Evolutionary conservation across 805 yeast genomes (phyloP), one percentile per base, ranked within the genome.

Genomic region (Cyberlindnera subsufficiens): DNA sequence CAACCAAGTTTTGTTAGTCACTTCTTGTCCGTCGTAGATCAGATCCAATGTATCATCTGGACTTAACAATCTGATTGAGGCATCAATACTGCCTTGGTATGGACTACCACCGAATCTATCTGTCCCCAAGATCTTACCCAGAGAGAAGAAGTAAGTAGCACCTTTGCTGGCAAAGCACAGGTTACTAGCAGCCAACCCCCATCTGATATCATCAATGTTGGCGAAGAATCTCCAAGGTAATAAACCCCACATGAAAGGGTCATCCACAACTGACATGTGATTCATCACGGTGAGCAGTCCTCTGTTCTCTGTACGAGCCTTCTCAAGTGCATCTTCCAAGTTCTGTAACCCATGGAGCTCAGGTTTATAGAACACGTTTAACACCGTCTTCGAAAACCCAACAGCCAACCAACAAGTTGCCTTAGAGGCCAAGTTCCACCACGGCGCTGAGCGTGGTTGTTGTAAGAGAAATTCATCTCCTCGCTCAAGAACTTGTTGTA

Each of bases 121-220:
- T 2, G 96, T 86, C 1, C 91, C 77, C 46, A 91, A 66, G n/a
- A 89, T 82, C 63, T 90, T 90, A 3, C 99, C 99, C 46, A 88
- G 63, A 20, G 89, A 78, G 68, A 91, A 91, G 58, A 88, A 90
- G 17, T 57, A 70, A 8, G 79, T 63, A 3, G 74, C 59, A 3
- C 70, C 53, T 20, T 62, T 64, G 46, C 68, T 75, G 19, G 78
- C 74, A 63, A 93, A 91, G 59, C 98, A 91, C 32, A 91, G 77
- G 60, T 93, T 90, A 39, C 82, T 78, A 10, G 99, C 99, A 0
- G 95, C 99, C 42, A 93, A 69, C 5, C 96, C 90, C 98, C 98
- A 91, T 55, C 99, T 72, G 42, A 88, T 77, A 41, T 77, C 74
- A 48, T 80, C 84, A 15, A 85, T 65, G 43, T 78, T 76, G 13